phyloP scores from a whole-genome alignment of 1,284 basidiomycete genomes.

The Irpex rosettiformis region DNA sequence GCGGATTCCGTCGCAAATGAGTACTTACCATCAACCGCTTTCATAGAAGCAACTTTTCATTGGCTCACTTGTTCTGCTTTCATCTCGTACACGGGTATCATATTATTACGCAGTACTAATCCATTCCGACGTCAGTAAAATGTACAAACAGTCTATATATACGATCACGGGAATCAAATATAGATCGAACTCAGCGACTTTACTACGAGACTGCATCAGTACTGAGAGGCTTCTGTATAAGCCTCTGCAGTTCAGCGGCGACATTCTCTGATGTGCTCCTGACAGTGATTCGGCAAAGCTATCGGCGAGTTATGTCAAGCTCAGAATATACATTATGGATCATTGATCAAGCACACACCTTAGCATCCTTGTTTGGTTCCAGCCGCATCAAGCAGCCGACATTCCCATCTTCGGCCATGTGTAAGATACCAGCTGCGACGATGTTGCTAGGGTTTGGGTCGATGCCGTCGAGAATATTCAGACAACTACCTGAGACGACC shows the following conservation, averaged over 20 bases:
- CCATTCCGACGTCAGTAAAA: neutral
- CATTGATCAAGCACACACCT: constrained; percentile 53
- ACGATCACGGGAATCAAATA: neutral
- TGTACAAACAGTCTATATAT: constrained; percentile 4
- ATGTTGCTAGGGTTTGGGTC: constrained; percentile 87
- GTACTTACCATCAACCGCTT: too few relatives aligned
- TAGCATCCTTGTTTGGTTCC: constrained; percentile 94
- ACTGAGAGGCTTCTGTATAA: constrained; percentile 55
- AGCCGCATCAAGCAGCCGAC: constrained; percentile 91
- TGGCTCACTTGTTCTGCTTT: neutral
- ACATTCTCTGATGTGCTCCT: constrained; percentile 95
- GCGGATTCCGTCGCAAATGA: constrained; percentile 25
- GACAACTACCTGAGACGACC: constrained; percentile 72
- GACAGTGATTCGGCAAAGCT: constrained; percentile 93
- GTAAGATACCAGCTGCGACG: constrained; percentile 90
- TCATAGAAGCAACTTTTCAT: too few relatives aligned
- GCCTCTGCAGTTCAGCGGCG: constrained; percentile 74
- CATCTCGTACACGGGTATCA: neutral
- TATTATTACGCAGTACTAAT: constrained; percentile 3
- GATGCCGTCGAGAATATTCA: constrained; percentile 77
- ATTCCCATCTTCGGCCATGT: constrained; percentile 85
- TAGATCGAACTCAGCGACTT: neutral
- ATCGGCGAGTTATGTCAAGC: constrained; percentile 1
- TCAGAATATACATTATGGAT: neutral
- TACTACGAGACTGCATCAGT: constrained; percentile 19